Percentiles rank a stretch among this genome's conserved stretches.
These are phyloP conservation scores for Salicornia ramosissima DNA, from an alignment of 148 eudicot genomes.

Conservation along the genomic window DNA sequence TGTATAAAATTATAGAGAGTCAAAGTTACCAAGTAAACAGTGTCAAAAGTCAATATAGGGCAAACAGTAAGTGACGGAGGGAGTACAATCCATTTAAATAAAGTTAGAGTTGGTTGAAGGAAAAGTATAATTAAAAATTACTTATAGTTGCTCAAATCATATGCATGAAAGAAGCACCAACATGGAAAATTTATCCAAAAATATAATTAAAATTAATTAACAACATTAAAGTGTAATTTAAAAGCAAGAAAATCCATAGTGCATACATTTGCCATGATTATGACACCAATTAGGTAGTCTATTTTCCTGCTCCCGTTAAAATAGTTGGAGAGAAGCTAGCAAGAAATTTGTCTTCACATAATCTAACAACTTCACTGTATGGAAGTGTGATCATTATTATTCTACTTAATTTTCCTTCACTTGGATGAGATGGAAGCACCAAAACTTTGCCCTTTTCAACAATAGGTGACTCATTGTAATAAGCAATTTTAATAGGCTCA, in stretches of 20 bases:
- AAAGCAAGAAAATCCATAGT: not conserved
- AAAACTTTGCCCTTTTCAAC: conserved; percentile 35
- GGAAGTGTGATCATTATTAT: conserved; percentile 48
- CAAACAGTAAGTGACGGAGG: no score
- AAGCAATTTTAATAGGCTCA: conserved; percentile 33
- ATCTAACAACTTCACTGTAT: conserved; percentile 30
- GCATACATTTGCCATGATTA: not conserved
- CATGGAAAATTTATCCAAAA: no score
- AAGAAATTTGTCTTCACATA: conserved; percentile 42
- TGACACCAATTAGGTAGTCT: not conserved
- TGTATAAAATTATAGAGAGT: no score
- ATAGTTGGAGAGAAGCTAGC: conserved; percentile 36
- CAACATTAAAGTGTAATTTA: not conserved
- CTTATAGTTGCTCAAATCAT: no score
- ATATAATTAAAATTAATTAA: no score
- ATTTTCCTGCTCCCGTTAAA: conserved; percentile 28
- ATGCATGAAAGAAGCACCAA: no score
- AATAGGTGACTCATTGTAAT: conserved; percentile 34
- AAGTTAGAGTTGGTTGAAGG: no score
- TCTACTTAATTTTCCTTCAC: conserved; percentile 33
- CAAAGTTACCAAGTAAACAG: no score
- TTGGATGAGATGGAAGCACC: conserved; percentile 35
- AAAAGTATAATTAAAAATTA: no score
- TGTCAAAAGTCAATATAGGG: no score
- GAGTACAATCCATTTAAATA: no score